Base-by-base conservation (phyloP, 192 early-diverging fungal species). In the Podila epicladia region DNA sequence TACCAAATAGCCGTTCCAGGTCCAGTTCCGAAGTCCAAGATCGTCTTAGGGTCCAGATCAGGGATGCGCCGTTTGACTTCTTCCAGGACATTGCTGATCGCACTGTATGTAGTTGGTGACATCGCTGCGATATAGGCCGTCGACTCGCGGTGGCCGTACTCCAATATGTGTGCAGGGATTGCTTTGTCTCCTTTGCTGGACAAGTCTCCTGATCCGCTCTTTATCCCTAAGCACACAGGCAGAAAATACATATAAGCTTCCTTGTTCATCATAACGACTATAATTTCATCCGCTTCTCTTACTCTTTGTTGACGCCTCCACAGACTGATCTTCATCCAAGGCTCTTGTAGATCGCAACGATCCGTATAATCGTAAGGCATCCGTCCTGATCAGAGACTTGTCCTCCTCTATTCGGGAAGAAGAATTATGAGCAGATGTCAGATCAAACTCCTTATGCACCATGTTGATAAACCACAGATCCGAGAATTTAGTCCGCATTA, bases 1-100 rank as follows among this genome's bases (percentile, higher is more conserved):
- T 86, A 89, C 89, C 94, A 97, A 26, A 95, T 84, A 8, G 86
- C 93, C 7, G 93, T 92, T n/a, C 92, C 96, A 3, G 96, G 93
- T 6, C 96, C 96, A 0, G 88, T 88, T 26, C 93, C 96, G 82
- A 95, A 95, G 82, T 97, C 96, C 65, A 95, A 64, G 15, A 95
- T 75, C 9, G 73, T 83, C 31, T 48, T 73, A 0, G 94, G 94
- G 0, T 62, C 48, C 65, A 94, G 89, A 19, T 83, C 85, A 1
- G 92, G 91, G 19, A 94, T 31, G n/a, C 96, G 83, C 35, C 67
- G 76, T 3, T 76, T 68, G 3, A 94, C 64, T 72, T 97, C 93
- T 5, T 38, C 58, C 31, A 95, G 70, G 2, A 97, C 89, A 75
- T 93, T 95, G 60, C 59, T 75, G 8, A 92, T 74, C 0, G 91